Conservation (phyloP, 2,329 filamentous ascomycete genomes). For the Phialemonium atrogriseum region DNA sequence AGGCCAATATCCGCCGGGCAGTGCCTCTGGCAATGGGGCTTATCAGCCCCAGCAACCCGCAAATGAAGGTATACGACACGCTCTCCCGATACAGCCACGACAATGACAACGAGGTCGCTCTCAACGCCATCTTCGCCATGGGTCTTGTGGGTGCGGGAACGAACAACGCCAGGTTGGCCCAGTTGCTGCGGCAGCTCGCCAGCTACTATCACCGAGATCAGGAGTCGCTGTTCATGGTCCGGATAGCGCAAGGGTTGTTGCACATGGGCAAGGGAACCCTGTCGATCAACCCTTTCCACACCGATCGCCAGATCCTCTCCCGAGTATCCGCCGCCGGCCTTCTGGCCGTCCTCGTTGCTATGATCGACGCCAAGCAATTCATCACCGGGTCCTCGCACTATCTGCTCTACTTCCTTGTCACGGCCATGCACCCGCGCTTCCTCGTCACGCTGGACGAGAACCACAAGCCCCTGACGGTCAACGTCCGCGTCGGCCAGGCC, state of each 20-base stretch:
- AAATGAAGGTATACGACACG: constrained; percentile 99
- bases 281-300: constrained; percentile 97
- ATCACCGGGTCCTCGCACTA: constrained; percentile 67
- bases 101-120: constrained; percentile 94
- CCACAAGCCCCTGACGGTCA: constrained; percentile 86
- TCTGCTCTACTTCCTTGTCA: constrained; percentile 93
- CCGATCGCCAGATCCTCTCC: constrained; percentile 90
- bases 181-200: constrained; percentile 86
- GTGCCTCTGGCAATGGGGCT: constrained; percentile 95
- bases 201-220: constrained; percentile 98
- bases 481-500: constrained; percentile 93
- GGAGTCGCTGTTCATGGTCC: constrained; percentile 96
- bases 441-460: constrained; percentile 93
- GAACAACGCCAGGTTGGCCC: constrained; percentile 93
- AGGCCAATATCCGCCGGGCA: constrained; percentile 91
- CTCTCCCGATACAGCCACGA: constrained; percentile 96
- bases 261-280: constrained; percentile 99
- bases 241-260: constrained; percentile 91
- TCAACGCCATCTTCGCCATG: constrained; percentile 99
- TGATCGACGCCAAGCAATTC: constrained; percentile 92
- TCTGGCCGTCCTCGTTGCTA: constrained; percentile 79
- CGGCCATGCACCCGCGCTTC: constrained; percentile 95
- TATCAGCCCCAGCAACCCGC: constrained; percentile 93
- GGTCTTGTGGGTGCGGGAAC: constrained; percentile 92
- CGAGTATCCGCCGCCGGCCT: constrained; percentile 84